Evolutionary conservation across 495 filamentous ascomycete species (phyloP), one percentile per base, ranked within the genome.

Genomic region (Aspergillus cavernicola): DNA sequence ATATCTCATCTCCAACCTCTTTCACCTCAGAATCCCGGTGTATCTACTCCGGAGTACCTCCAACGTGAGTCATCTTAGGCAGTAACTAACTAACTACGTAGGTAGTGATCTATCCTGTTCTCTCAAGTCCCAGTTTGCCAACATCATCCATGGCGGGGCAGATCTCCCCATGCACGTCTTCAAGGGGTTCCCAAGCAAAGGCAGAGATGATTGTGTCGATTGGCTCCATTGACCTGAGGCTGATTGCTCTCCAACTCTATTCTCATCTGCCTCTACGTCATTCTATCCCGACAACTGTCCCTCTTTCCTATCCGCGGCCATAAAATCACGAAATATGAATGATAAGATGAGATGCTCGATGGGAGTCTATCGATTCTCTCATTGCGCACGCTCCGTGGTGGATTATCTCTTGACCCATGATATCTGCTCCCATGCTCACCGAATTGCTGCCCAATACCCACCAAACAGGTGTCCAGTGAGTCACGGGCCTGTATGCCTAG

Each of bases 171-270:
- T 41, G 52, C 22, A 47, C 20, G 44, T 37, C 29, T 38, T 18
- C 35, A 18, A 38, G 35, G 32, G 3, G 11, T 35, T 35, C 32
- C 11, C 3, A 12, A 3, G 32, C 32, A 35, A 35, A 35, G 32
- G 11, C 32, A 35, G n/a, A n/a, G n/a, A n/a, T n/a, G n/a, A n/a
- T n/a, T n/a, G n/a, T n/a, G n/a, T n/a, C n/a, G n/a, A n/a, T n/a
- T n/a, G n/a, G 39, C 35, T 6, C 20, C 26, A 20, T 24, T 20
- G 40, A 52, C 38, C 44, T 53, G 58, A 56, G 53, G 58, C 53
- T 53, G 53, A 56, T 37, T 50, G 41, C 38, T 11, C 16, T 49
- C 44, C 29, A 57, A 46, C 58, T 53, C 39, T 48, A 53, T 51
- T 38, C 37, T 38, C 26, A 18, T 20, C 13, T 33, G 39, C 24